These are phyloP conservation scores for Aphanoascus verrucosus DNA, from an alignment of 2,329 filamentous ascomycete genomes.

Conservation along the genomic window DNA sequence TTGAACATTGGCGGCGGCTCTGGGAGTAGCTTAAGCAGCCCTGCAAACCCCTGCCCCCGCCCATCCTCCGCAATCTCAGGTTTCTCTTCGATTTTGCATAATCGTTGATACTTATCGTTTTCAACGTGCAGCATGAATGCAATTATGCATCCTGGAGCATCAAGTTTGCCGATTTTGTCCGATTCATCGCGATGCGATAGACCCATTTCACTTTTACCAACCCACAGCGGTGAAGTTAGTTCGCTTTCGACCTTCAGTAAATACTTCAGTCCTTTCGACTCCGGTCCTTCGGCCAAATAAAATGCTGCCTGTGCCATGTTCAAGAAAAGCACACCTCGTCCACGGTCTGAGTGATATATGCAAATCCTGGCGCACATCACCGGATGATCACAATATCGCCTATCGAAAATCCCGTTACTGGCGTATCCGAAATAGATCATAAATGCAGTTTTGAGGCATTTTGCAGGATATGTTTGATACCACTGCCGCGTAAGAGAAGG, in stretches of 20 bases:
- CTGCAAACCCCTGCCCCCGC: neutral
- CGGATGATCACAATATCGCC: constrained; percentile 16
- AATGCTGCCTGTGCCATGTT: constrained; percentile 13
- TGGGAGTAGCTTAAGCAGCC: neutral
- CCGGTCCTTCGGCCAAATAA: constrained; percentile 13
- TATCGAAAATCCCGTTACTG: constrained; percentile 11
- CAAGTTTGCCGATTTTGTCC: neutral
- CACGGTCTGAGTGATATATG: constrained; percentile 20
- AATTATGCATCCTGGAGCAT: neutral
- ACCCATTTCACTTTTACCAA: neutral
- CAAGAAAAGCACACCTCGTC: constrained; percentile 18
- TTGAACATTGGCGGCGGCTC: no score
- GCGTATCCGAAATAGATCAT: constrained; percentile 10
- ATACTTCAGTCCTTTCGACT: neutral
- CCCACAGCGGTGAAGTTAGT: neutral
- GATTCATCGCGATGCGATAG: neutral
- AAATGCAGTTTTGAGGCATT: constrained; percentile 13
- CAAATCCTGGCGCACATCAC: constrained; percentile 20
- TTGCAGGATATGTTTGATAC: constrained; percentile 15
- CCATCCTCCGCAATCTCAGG: neutral
- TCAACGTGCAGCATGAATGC: constrained; percentile 6
- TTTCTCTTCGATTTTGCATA: neutral
- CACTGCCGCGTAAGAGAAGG: neutral
- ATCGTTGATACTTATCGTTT: constrained; percentile 1
- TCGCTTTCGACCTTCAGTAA: neutral